A percentile compares a stretch with the other conserved stretches of the same genome.
These are phyloP conservation scores for Aspergillus japonicus DNA, from an alignment of 2,329 filamentous ascomycete species.

Conservation along the genomic window DNA sequence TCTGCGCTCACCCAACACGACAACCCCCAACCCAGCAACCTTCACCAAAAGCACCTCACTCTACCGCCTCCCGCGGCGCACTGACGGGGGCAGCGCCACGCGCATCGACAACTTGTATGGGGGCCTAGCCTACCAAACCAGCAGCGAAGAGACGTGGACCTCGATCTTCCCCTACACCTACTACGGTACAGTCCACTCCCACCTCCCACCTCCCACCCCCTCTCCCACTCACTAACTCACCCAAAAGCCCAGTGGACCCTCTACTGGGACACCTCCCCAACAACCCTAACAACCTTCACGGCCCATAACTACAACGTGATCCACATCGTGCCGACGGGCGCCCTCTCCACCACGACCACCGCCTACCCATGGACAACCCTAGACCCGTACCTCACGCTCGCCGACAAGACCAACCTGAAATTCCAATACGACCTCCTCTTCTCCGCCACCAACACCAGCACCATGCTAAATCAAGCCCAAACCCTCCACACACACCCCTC, in stretches of 20 bases:
- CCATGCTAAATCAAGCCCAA: not conserved
- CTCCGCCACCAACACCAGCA: not conserved
- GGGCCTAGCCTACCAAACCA: not conserved
- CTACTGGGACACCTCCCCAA: slow-evolving; percentile 1
- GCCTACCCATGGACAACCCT: not conserved
- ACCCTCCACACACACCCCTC: slow-evolving; percentile 1
- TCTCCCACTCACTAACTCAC: no score
- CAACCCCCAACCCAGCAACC: not conserved
- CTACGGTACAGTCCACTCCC: not conserved
- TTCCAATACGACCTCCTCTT: slow-evolving; percentile 3
- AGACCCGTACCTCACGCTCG: not conserved
- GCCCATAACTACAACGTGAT: not conserved
- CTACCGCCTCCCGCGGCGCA: slow-evolving; percentile 1
- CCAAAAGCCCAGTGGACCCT: slow-evolving; percentile 2
- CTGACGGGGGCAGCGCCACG: slow-evolving; percentile 4
- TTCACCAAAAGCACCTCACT: not conserved
- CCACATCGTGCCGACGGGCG: slow-evolving; percentile 3
- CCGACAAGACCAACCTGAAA: not conserved
- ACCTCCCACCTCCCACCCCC: not conserved
- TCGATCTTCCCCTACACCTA: slow-evolving; percentile 5
- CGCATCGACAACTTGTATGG: not conserved
- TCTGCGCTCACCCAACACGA: not conserved
- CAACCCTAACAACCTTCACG: not conserved
- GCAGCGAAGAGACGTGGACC: not conserved
- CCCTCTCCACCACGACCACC: not conserved